Evolutionary conservation across 768 basidiomycete genomes (phyloP), one percentile per base, ranked within the genome.

Genomic region (Pleurotus citrinopileatus): DNA sequence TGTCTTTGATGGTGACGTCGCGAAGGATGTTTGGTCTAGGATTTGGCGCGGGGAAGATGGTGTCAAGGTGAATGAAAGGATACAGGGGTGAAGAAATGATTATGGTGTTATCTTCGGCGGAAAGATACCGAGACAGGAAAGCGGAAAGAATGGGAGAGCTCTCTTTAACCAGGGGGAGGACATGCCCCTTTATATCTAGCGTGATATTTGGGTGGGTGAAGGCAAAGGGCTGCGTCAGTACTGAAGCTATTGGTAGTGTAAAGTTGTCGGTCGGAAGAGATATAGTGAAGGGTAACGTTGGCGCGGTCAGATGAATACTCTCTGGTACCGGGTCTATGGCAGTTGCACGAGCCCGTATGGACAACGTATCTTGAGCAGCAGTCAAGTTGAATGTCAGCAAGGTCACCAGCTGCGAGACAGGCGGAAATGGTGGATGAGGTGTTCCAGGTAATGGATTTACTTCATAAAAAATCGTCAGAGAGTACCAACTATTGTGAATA

Each of bases 201-300:
- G 86, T 81, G 48, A 86, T 76, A 62, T 89, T 91, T 10, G 87
- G 86, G 60, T 83, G 82, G 0, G 81, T 84, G 43, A 89, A 75
- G 0, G 66, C 62, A 63, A 89, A 84, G 1, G 86, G 80, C 2
- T 71, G 64, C 3, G 82, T 81, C 36, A 72, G 62, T 13, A 84
- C 79, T 3, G 78, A 71, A 17, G 83, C 86, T 3, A 90, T 67
- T 1, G 80, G 74, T 36, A 83, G 59, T 1, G 65, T 52, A 3
- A 48, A 15, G 40, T 59, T 54, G 38, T 58, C 36, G 22, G 64
- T 55, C 15, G 80, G 79, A 19, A 89, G 67, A 2, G 77, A 82
- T 37, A 89, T 71, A 10, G 73, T 64, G 63, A 91, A 90, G 1
- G 88, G 87, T 0, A 91, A 62, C 2, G 76, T 61, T 1, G 86